Percentiles rank a stretch among this genome's conserved stretches.
phyloP scores from a whole-genome alignment of 306 rosid genomes.

The Glycine tomentella region DNA sequence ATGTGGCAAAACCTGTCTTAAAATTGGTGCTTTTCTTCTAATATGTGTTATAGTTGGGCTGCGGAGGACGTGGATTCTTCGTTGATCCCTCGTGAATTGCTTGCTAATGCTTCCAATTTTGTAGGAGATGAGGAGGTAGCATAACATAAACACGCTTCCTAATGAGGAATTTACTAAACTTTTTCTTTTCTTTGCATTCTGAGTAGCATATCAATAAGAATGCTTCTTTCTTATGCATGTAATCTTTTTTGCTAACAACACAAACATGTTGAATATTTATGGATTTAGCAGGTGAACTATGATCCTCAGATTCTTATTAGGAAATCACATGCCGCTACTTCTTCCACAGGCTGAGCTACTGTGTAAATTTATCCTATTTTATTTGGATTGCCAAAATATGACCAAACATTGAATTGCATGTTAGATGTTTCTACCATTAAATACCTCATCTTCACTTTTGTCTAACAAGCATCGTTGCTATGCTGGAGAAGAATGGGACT shows the following conservation, averaged over 20 bases:
- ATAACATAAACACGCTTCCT: constrained; percentile 14
- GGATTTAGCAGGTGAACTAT: constrained; percentile 70
- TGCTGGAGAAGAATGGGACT: constrained; percentile 83
- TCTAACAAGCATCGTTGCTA: constrained; percentile 70
- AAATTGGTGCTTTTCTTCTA: constrained; percentile 13
- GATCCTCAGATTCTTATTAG: constrained; percentile 82
- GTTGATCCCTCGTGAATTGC: constrained; percentile 76
- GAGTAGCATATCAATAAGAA: background rate
- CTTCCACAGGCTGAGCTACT: constrained; percentile 87
- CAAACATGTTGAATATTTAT: constrained; percentile 24
- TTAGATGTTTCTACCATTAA: background rate
- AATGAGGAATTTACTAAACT: constrained; percentile 8
- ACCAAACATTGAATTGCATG: constrained; percentile 5
- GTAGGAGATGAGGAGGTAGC: constrained; percentile 79
- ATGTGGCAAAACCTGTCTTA: background rate
- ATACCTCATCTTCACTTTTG: constrained; percentile 15
- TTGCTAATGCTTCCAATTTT: constrained; percentile 71
- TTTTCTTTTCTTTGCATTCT: background rate
- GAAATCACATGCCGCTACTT: constrained; percentile 92
- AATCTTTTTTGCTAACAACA: constrained; percentile 37
- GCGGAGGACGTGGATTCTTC: constrained; percentile 91
- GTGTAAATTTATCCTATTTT: constrained; percentile 60
- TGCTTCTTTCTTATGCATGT: constrained; percentile 22
- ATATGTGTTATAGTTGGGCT: constrained; percentile 70
- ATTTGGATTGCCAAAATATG: constrained; percentile 10